Percentiles rank a stretch among this genome's conserved stretches.
Evolutionary conservation across 306 rosid genomes (phyloP).

Genomic region (Sphenostylis stenocarpa): DNA sequence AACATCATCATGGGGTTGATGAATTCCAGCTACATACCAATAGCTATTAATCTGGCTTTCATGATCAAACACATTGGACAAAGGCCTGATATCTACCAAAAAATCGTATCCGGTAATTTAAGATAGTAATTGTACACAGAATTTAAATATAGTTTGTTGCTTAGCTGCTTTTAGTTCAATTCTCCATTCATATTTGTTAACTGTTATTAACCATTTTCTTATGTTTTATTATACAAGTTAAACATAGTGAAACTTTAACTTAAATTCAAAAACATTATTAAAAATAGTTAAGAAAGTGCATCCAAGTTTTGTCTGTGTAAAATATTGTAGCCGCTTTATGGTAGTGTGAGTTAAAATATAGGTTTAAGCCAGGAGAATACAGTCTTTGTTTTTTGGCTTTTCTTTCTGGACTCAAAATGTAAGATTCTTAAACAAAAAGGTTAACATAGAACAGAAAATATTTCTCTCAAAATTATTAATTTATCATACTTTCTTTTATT

Average conservation of each 20-base stretch:
- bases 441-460: too few species aligned
- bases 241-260: background rate
- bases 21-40: constrained; percentile 48
- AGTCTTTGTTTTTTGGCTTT: background rate
- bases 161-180: background rate
- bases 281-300: background rate
- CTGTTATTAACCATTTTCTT: background rate
- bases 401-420: background rate
- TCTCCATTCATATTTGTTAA: background rate
- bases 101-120: constrained; percentile 49
- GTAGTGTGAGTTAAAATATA: background rate
- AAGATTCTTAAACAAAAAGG: background rate
- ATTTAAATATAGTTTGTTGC: background rate
- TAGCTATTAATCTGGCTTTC: constrained; percentile 62
- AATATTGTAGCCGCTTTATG: background rate
- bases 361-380: background rate
- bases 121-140: background rate
- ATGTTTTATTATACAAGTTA: background rate
- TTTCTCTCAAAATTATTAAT: too few species aligned
- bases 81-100: constrained; percentile 56
- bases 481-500: background rate
- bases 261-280: background rate
- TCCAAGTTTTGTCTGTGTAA: background rate
- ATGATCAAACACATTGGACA: constrained; percentile 68
- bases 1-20: constrained; percentile 69